phyloP scores from a whole-genome alignment of 2,329 filamentous ascomycete species.

The Clathrospora elynae region DNA sequence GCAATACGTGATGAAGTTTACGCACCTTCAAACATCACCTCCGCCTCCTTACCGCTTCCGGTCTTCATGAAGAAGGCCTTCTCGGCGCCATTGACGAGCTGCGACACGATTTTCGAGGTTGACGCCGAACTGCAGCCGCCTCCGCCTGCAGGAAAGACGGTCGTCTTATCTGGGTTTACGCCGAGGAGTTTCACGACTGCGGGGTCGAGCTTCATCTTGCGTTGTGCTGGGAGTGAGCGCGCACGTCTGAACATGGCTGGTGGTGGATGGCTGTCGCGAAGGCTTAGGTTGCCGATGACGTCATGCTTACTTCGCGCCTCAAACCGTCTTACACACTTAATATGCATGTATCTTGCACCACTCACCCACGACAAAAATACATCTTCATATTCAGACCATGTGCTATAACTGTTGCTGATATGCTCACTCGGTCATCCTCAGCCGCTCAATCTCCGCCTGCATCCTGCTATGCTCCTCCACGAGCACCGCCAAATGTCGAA shows the following conservation, averaged over 20 bases:
- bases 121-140: slow-evolving; percentile 68
- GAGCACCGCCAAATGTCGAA: too few species aligned
- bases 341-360: too few species aligned
- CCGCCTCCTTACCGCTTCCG: slow-evolving; percentile 62
- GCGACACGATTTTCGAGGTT: slow-evolving; percentile 64
- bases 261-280: neutral
- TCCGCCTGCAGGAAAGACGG: slow-evolving; percentile 65
- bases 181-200: slow-evolving; percentile 66
- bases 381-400: too few species aligned
- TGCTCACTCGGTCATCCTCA: too few species aligned
- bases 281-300: slow-evolving; percentile 2
- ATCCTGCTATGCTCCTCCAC: too few species aligned
- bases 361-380: too few species aligned
- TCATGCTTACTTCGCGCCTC: too few species aligned
- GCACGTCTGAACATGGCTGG: neutral
- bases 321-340: too few species aligned
- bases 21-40: slow-evolving; percentile 71
- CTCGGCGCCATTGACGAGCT: slow-evolving; percentile 55
- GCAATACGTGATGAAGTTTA: neutral
- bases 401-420: too few species aligned
- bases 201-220: slow-evolving; percentile 61
- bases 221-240: neutral
- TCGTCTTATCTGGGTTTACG: slow-evolving; percentile 61
- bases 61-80: slow-evolving; percentile 75
- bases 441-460: too few species aligned